These are phyloP conservation scores for Phialemoniopsis sp. DNA, from an alignment of 2,329 filamentous ascomycete genomes.

Conservation along the genomic window DNA sequence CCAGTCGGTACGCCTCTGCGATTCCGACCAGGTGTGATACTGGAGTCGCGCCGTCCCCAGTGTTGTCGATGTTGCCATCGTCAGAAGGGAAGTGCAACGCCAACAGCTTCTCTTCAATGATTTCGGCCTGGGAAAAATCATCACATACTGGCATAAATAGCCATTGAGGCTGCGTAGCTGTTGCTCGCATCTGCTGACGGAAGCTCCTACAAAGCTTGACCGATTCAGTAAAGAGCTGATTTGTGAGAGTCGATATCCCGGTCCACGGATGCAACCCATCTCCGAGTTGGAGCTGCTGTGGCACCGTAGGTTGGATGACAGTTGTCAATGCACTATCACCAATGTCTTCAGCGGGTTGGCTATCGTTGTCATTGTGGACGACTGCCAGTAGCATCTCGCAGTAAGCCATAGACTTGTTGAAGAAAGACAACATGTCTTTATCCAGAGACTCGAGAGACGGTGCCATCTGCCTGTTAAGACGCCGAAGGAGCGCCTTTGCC, in stretches of 20 bases:
- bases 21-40: constrained; percentile 24
- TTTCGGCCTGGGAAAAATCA: constrained; percentile 25
- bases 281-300: too few relatives aligned
- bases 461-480: constrained; percentile 13
- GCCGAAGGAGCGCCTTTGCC: constrained; percentile 17
- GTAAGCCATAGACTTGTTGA: constrained; percentile 32
- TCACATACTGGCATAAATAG: constrained; percentile 1
- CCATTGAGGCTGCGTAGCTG: too few relatives aligned
- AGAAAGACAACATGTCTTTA: constrained; percentile 21
- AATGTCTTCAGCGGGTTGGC: constrained; percentile 4
- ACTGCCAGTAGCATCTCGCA: constrained; percentile 33
- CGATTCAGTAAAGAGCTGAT: constrained; percentile 25
- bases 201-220: constrained; percentile 29
- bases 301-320: constrained; percentile 8
- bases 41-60: constrained; percentile 19
- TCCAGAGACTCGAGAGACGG: too few relatives aligned
- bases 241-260: constrained; percentile 26
- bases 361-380: constrained; percentile 24
- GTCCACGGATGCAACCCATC: constrained; percentile 27
- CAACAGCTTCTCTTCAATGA: constrained; percentile 26
- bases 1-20: constrained; percentile 30
- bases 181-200: constrained; percentile 15
- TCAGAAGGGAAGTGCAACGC: constrained; percentile 18
- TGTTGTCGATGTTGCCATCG: constrained; percentile 15
- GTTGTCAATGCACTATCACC: constrained; percentile 1